A percentile compares a stretch with the other conserved stretches of the same genome.
phyloP scores from a whole-genome alignment of 2,329 filamentous ascomycete species.

The Claviceps sp. region DNA sequence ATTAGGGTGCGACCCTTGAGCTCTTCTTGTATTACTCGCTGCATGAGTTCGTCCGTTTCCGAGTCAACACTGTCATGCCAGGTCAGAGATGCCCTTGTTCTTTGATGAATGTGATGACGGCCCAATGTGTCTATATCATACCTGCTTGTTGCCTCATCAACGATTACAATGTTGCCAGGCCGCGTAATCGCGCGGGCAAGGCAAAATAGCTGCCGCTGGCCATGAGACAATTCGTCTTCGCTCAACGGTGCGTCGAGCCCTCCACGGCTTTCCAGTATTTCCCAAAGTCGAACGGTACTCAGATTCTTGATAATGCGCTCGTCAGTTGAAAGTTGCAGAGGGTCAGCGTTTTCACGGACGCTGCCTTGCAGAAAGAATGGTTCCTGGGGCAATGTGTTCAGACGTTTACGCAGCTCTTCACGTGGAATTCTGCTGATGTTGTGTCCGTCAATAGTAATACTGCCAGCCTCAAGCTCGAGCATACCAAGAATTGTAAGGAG shows the following conservation, averaged over 20 bases:
- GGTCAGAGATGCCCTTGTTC: background rate
- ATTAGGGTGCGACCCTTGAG: conserved; percentile 36
- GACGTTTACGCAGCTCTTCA: conserved; percentile 12
- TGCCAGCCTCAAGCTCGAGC: conserved; percentile 27
- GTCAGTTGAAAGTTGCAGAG: conserved; percentile 22
- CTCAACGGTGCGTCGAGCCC: conserved; percentile 23
- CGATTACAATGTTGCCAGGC: conserved; percentile 20
- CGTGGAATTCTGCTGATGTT: conserved; percentile 17
- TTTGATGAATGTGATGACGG: background rate
- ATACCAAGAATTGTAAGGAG: conserved; percentile 33
- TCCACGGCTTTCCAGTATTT: conserved; percentile 23
- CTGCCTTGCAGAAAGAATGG: conserved; percentile 34
- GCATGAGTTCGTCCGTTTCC: conserved; percentile 20
- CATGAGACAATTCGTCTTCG: conserved; percentile 22
- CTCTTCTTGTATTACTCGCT: conserved; percentile 18
- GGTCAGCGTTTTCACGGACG: conserved; percentile 36
- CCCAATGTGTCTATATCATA: conserved; percentile 4
- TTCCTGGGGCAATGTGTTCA: conserved; percentile 38
- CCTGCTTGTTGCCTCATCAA: conserved; percentile 24
- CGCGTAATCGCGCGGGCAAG: conserved; percentile 22
- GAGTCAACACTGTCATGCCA: conserved; percentile 17
- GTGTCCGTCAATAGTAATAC: conserved; percentile 30
- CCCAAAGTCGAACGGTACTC: conserved; percentile 29
- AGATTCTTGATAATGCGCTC: conserved; percentile 29
- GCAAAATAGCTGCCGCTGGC: conserved; percentile 32